Evolutionary conservation across 2,329 filamentous ascomycete species (phyloP).

Genomic region (Fusarium sororula): DNA sequence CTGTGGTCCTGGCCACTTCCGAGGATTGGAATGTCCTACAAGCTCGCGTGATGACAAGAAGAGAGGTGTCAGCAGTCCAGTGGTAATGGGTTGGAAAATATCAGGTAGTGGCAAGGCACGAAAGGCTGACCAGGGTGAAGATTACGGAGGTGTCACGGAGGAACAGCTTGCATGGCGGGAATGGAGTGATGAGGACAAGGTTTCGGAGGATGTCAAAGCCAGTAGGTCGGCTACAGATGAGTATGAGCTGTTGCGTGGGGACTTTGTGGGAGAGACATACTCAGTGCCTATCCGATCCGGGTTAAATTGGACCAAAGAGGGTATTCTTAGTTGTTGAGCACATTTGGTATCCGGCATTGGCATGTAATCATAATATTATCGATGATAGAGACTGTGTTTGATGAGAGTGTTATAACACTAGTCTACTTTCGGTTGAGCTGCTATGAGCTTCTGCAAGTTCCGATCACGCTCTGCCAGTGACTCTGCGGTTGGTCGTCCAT

Average conservation of each 20-base stretch:
- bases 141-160: rapidly evolving
- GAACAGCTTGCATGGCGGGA: background rate
- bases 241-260: background rate
- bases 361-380: background rate
- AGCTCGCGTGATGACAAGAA: background rate
- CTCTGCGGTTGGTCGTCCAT: conserved; percentile 12
- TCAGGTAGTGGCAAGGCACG: rapidly evolving
- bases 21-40: background rate
- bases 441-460: conserved; percentile 22
- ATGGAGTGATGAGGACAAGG: background rate
- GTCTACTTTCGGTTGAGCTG: conserved; percentile 11
- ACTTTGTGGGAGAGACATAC: background rate
- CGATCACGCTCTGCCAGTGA: conserved; percentile 17
- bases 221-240: background rate
- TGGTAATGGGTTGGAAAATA: background rate
- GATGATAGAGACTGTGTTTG: background rate
- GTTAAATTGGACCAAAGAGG: background rate
- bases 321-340: background rate
- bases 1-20: background rate
- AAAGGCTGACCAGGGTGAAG: rapidly evolving
- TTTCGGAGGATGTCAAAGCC: background rate
- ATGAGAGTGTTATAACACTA: background rate
- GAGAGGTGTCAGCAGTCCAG: background rate
- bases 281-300: background rate
- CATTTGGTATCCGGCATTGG: rapidly evolving